Evolutionary conservation across 2,329 filamentous ascomycete species (phyloP), one percentile per base, ranked within the genome.

Genomic region (Aspergillus tanneri): DNA sequence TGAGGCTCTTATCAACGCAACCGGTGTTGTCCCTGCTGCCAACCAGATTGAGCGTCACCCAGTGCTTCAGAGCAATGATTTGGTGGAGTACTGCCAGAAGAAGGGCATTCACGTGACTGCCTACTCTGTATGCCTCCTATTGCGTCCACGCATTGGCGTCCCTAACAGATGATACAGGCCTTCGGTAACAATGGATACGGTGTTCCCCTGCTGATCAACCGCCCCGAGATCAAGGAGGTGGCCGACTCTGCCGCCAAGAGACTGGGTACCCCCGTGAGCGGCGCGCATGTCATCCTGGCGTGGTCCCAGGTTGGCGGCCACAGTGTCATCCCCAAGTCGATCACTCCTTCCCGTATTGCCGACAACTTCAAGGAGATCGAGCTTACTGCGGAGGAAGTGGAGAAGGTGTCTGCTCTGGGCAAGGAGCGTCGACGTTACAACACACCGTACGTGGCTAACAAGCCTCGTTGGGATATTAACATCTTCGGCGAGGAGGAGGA

Each of bases 21-120:
- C 68, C n/a, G 68, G 67, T 34, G 77, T 88, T 56, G 71, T 82
- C 1, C 84, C 84, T 1, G 81, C 81, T 2, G 78, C 79, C 57
- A 87, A 87, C 68, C 84, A 87, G 69, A 82, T 87, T 54, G 84
- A 87, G 64, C 82, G 82, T 43, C 83, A 87, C 64, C 83, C 84
- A 2, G 85, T 85, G 59, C 74, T 87, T 9, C 84, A 86, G 63
- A 84, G 82, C 62, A 70, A 71, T 2, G 72, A 78, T 14, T 69
- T 88, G 22, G 66, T 84, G 6, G 70, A 77, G 11, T 83, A 78
- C 66, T 82, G 78, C 69, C 68, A 77, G 44, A 65, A 74, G 54
- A 79, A 85, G 64, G 73, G 73, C 51, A 85, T 87, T 53, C 72
- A 81, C 50, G 66, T 86, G 38, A 78, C 81, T 58, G 83, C 83